A percentile compares a stretch with the other conserved stretches of the same genome.
phyloP scores from a whole-genome alignment of 345 rosid genomes.

The Mallotus nudiflorus region DNA sequence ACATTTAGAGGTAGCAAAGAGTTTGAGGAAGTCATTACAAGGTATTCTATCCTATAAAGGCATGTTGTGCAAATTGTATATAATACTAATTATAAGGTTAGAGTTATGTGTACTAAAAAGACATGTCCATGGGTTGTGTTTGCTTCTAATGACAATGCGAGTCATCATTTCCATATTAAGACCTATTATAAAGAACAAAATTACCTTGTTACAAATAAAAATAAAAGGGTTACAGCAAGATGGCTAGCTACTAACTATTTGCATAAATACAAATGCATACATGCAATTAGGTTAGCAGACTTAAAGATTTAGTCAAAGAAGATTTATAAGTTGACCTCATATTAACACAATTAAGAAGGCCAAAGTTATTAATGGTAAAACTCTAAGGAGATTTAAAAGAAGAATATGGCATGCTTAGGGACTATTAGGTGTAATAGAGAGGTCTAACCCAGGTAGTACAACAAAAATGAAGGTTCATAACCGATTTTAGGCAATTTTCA shows the following conservation, averaged over 20 bases:
- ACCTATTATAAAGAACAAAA: neutral
- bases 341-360: neutral
- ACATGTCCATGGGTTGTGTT: neutral
- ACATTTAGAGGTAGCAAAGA: too few relatives aligned
- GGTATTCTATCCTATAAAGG: neutral
- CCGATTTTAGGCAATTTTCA: neutral
- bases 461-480: neutral
- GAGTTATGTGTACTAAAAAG: neutral
- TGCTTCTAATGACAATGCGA: neutral
- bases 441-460: neutral
- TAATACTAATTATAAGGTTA: neutral
- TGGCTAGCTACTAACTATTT: neutral
- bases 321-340: neutral
- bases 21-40: neutral
- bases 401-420: neutral
- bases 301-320: neutral
- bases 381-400: neutral
- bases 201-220: too few relatives aligned
- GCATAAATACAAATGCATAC: too few relatives aligned
- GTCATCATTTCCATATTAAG: too few relatives aligned
- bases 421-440: neutral
- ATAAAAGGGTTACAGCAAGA: neutral
- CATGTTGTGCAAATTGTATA: neutral
- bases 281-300: neutral
- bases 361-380: neutral